Percentiles rank a stretch among this genome's conserved stretches.
These are phyloP conservation scores for Saccharomycopsis sp. DNA, from an alignment of 805 yeast species.

Conservation along the genomic window DNA sequence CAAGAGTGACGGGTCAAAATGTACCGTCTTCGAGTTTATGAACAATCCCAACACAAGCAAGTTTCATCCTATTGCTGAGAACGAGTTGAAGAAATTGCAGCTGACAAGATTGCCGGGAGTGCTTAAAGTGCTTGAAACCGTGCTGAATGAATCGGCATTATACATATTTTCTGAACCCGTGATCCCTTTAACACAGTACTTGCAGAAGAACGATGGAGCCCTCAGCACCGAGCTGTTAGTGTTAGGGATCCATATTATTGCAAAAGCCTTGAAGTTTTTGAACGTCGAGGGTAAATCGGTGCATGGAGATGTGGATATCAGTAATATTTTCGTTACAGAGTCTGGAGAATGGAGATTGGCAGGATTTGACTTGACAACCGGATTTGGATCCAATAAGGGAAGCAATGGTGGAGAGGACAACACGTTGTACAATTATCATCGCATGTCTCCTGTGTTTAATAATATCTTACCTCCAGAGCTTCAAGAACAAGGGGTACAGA, in stretches of 20 bases:
- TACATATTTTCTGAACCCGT: constrained; percentile 60
- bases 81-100: constrained; percentile 42
- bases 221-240: constrained; percentile 33
- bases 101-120: constrained; percentile 66
- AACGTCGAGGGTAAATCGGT: constrained; percentile 39
- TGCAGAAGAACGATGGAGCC: constrained; percentile 28
- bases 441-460: constrained; percentile 26
- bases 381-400: constrained; percentile 29
- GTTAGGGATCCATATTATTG: constrained; percentile 51
- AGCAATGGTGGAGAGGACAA: constrained; percentile 26
- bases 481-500: neutral
- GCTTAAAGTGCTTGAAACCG: constrained; percentile 52
- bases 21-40: constrained; percentile 61
- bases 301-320: constrained; percentile 54
- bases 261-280: constrained; percentile 38
- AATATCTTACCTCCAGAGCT: neutral
- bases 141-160: constrained; percentile 47
- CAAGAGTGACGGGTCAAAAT: constrained; percentile 30
- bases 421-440: constrained; percentile 31
- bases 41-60: constrained; percentile 31
- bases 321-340: constrained; percentile 57
- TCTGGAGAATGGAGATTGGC: constrained; percentile 80
- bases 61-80: constrained; percentile 35
- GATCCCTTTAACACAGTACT: constrained; percentile 39
- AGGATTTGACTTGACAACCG: constrained; percentile 68